A percentile compares a stretch with the other conserved stretches of the same genome.
These are phyloP conservation scores for Neurospora tetrasperma DNA, from an alignment of 495 filamentous ascomycete genomes.

Conservation along the genomic window DNA sequence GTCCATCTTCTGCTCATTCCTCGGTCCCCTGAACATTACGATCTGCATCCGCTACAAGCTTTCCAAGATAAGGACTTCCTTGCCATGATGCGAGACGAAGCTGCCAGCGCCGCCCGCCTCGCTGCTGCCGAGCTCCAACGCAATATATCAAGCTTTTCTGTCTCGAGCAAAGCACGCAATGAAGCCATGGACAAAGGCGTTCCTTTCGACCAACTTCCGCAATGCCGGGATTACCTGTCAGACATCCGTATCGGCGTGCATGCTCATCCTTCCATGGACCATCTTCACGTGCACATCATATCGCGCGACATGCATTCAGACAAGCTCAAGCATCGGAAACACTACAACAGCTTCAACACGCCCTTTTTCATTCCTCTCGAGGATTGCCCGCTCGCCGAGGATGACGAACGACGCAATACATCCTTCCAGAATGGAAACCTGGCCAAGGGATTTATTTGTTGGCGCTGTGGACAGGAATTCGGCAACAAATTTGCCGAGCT, in stretches of 20 bases:
- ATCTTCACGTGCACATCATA: constrained; percentile 85
- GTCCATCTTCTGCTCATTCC: constrained; percentile 83
- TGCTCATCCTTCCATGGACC: constrained; percentile 80
- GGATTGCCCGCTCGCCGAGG: constrained; percentile 61
- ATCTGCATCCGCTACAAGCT: constrained; percentile 68
- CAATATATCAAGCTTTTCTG: constrained; percentile 52
- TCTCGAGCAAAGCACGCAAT: constrained; percentile 43
- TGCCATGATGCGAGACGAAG: constrained; percentile 48
- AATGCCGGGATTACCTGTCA: constrained; percentile 65
- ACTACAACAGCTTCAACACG: constrained; percentile 88
- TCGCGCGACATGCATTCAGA: constrained; percentile 61
- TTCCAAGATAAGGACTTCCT: constrained; percentile 66
- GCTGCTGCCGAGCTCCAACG: constrained; percentile 71
- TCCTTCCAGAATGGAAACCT: constrained; percentile 43
- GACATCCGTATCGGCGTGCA: constrained; percentile 76
- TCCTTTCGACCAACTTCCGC: constrained; percentile 43
- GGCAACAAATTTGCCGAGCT: constrained; percentile 58
- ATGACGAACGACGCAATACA: constrained; percentile 50
- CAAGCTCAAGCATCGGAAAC: constrained; percentile 66
- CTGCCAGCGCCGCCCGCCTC: constrained; percentile 46
- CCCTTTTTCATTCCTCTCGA: constrained; percentile 76
- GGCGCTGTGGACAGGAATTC: constrained; percentile 74
- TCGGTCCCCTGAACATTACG: constrained; percentile 49
- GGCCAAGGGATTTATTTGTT: constrained; percentile 58
- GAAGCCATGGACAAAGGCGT: constrained; percentile 34